phyloP scores from a whole-genome alignment of 768 basidiomycete genomes.

The Kondoa malvinella region DNA sequence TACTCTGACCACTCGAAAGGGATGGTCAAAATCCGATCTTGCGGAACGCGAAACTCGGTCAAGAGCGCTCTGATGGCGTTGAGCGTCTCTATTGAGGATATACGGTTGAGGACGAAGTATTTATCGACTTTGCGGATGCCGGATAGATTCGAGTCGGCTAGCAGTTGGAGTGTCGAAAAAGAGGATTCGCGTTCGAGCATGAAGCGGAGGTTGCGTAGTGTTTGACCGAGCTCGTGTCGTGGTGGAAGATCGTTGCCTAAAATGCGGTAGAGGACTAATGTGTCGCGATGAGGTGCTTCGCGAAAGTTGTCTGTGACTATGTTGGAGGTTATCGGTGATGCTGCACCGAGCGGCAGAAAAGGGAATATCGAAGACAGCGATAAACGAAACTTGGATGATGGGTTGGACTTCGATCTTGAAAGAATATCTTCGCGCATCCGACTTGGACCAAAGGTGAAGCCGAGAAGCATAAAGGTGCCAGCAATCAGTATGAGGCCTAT shows the following conservation, averaged over 20 bases:
- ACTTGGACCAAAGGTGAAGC: background rate
- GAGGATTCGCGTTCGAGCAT: conserved; percentile 28
- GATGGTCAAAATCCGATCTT: conserved; percentile 25
- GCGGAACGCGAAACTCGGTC: conserved; percentile 20
- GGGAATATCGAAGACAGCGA: too few species aligned
- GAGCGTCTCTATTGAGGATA: conserved; percentile 21
- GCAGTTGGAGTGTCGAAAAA: conserved; percentile 13
- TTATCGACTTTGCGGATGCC: conserved; percentile 25
- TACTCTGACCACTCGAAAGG: conserved; percentile 28
- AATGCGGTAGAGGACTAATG: conserved; percentile 29
- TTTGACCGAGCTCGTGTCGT: conserved; percentile 28
- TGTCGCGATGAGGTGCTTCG: conserved; percentile 24
- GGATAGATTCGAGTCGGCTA: conserved; percentile 11
- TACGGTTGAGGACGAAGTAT: conserved; percentile 29
- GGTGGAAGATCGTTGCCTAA: conserved; percentile 30
- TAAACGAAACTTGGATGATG: too few species aligned
- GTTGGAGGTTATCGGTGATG: background rate
- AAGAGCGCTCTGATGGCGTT: conserved; percentile 24
- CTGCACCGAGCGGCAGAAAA: too few species aligned
- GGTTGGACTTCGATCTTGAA: background rate
- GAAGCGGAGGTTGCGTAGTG: conserved; percentile 28
- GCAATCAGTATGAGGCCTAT: background rate
- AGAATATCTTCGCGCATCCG: background rate
- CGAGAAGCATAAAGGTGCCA: background rate
- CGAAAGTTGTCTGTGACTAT: conserved; percentile 2